A percentile compares a stretch with the other conserved stretches of the same genome.
phyloP scores from a whole-genome alignment of 371 early-diverging fungal genomes.

The Haplosporangium sp. region DNA sequence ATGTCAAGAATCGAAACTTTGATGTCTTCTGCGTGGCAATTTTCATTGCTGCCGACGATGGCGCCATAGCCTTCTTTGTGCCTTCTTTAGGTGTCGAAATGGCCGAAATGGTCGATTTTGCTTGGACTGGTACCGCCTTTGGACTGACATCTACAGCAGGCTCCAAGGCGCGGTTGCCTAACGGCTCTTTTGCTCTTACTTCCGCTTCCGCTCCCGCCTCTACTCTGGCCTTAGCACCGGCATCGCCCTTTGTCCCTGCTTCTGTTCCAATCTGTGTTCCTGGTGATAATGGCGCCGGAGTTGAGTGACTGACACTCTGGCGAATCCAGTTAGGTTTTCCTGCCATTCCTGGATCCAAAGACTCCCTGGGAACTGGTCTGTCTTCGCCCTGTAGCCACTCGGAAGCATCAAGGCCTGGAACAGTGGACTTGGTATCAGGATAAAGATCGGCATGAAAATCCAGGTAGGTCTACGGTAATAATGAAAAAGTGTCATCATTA shows the following conservation, averaged over 20 bases:
- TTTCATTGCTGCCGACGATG: slow-evolving; percentile 7
- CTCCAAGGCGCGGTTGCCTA: too few relatives aligned
- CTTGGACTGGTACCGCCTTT: too few relatives aligned
- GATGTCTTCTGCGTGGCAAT: slow-evolving; percentile 55
- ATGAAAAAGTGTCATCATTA: not conserved
- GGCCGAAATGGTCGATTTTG: too few relatives aligned
- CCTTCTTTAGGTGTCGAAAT: too few relatives aligned
- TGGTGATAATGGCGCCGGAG: too few relatives aligned
- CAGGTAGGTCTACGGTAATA: slow-evolving; percentile 61
- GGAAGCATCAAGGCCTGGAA: slow-evolving; percentile 61
- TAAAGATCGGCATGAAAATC: slow-evolving; percentile 86
- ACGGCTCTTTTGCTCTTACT: too few relatives aligned
- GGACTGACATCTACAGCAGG: too few relatives aligned
- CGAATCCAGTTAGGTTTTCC: slow-evolving; percentile 45
- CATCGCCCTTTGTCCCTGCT: too few relatives aligned
- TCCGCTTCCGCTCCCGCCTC: too few relatives aligned
- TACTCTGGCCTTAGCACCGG: too few relatives aligned
- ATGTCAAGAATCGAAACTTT: slow-evolving; percentile 76
- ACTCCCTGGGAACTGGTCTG: slow-evolving; percentile 60
- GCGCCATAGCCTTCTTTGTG: not conserved
- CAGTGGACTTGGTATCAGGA: slow-evolving; percentile 75
- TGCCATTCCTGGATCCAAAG: slow-evolving; percentile 69
- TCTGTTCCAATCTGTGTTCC: too few relatives aligned
- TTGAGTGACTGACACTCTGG: not conserved
- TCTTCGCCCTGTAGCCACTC: slow-evolving; percentile 74